Base-by-base conservation (phyloP, 2,329 filamentous ascomycete species). In the Pezicula rhizophila region DNA sequence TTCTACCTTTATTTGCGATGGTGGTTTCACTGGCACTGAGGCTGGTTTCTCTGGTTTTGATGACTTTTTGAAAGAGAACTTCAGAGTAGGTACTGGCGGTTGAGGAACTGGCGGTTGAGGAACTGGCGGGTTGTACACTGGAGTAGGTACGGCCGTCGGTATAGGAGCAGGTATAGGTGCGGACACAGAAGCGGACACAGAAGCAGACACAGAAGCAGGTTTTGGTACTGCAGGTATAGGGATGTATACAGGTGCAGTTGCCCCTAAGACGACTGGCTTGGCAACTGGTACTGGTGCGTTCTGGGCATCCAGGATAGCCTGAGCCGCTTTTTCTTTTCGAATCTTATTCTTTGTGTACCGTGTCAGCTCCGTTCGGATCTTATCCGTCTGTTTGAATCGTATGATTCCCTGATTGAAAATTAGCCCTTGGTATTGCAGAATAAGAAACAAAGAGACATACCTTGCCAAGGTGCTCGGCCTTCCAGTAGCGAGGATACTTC, bases 401-500 rank as follows among this genome's bases (percentile, higher is more conserved):
- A 66, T 42, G 35, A 54, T 52, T 25, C 63, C 61, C 63, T 64
- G 26, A 14, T 20, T 17, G 23, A 14, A 25, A 47, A 20, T 47
- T 44, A 45, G 42, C 25, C 10, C 14, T 12, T 41, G 39, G 34
- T 23, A 26, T 35, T 42, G n/a, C 42, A 25, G 11, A 33, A 20
- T n/a, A 34, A 43, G 25, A 48, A 40, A 39, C 41, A 44, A 28
- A 18, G 28, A 44, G 31, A 57, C 60, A 51, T 60, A 69, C 67
- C 59, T 65, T 67, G 53, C 66, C 66, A 45, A 63, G 46, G 50
- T 68, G 49, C 46, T 52, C 62, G 49, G 66, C 70, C 31, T 61
- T 69, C 71, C 73, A 78, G 57, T 68, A 70, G 10, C 65, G 70
- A 38, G 75, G 75, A 47, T 72, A 69, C 47, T 69, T 69, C 49